Percentiles rank a stretch among this genome's conserved stretches.
phyloP scores from a whole-genome alignment of 2,329 filamentous ascomycete genomes.

The Zarea fungicola region DNA sequence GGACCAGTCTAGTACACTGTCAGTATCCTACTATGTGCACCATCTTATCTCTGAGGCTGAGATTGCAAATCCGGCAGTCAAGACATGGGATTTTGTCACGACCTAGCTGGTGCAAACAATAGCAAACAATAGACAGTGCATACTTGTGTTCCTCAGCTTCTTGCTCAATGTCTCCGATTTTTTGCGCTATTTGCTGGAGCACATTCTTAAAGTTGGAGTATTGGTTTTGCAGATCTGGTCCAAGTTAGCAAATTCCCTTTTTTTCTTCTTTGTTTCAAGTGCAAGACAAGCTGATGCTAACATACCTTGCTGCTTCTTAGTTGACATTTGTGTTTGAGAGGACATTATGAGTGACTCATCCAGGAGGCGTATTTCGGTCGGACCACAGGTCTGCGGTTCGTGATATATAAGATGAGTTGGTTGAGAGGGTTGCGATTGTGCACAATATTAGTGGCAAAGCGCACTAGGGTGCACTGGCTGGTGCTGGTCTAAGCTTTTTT shows the following conservation, averaged over 20 bases:
- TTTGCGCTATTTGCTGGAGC: conserved; percentile 88
- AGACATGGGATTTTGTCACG: too few species aligned
- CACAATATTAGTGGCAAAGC: too few species aligned
- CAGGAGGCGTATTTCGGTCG: background rate
- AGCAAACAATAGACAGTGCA: conserved; percentile 29
- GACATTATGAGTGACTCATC: conserved; percentile 35
- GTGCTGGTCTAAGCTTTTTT: conserved; percentile 27
- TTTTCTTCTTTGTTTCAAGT: background rate
- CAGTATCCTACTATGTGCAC: background rate
- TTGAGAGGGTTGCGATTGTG: background rate
- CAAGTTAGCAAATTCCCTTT: conserved; percentile 3
- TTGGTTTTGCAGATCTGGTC: conserved; percentile 68
- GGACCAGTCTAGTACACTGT: conserved; percentile 64
- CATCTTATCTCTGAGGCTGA: too few species aligned
- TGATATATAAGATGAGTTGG: background rate
- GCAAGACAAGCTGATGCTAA: background rate
- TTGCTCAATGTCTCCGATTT: conserved; percentile 96
- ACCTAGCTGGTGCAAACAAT: too few species aligned
- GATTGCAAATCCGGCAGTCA: too few species aligned
- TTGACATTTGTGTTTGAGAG: conserved; percentile 37
- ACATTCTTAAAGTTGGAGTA: conserved; percentile 73
- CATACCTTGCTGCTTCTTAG: conserved; percentile 69
- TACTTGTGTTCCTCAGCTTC: conserved; percentile 98
- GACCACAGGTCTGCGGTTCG: background rate
- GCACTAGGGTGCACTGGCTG: too few species aligned